Conservation (phyloP, 257 asterid species). For the Paraleonurus japonicus region DNA sequence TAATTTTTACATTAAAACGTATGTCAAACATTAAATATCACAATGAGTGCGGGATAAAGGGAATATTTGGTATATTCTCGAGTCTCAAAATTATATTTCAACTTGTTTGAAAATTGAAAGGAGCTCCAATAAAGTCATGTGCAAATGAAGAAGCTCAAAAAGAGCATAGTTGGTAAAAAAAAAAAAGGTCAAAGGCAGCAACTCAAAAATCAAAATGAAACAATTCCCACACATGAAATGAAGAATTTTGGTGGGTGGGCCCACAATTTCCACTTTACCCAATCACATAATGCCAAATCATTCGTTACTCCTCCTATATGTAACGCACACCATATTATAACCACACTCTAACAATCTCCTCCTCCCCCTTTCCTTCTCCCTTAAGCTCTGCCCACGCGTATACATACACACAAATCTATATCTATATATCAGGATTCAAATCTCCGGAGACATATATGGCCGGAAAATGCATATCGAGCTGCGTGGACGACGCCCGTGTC, state of each 20-base stretch:
- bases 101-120: background rate
- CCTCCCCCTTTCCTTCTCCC: constrained; percentile 2
- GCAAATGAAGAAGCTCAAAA: background rate
- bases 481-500: constrained; percentile 45
- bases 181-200: constrained; percentile 17
- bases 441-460: constrained; percentile 34
- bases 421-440: background rate
- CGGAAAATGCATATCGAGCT: constrained; percentile 42
- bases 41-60: too few species aligned
- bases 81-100: background rate
- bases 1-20: too few species aligned
- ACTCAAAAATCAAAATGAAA: background rate
- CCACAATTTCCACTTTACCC: background rate
- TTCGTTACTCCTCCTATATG: background rate
- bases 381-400: constrained; percentile 4
- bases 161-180: background rate
- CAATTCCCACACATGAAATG: background rate
- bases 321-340: background rate
- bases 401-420: background rate
- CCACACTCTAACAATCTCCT: background rate
- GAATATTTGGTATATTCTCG: too few species aligned
- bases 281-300: constrained; percentile 24
- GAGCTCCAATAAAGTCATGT: background rate
- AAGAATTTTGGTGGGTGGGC: background rate
- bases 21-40: too few species aligned